Conservation (phyloP, 257 asterid genomes). For the Solanum piurae region DNA sequence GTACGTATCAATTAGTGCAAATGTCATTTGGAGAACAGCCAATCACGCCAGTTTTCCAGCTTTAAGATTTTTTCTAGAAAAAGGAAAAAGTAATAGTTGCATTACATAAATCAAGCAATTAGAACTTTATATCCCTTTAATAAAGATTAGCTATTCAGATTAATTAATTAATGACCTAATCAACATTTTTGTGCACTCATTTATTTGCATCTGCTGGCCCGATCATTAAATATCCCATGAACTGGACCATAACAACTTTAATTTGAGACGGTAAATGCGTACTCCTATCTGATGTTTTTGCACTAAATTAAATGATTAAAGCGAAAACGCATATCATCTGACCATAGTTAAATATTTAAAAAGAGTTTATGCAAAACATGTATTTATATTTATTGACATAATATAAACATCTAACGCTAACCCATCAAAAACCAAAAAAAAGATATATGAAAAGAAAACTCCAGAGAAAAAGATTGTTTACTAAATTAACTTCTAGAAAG, state of each 20-base stretch:
- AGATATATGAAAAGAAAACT: neutral
- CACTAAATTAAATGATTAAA: neutral
- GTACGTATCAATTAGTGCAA: neutral
- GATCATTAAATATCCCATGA: too few relatives aligned
- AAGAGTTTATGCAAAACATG: neutral
- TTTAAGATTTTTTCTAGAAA: neutral
- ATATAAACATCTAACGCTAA: neutral
- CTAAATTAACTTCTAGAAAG: neutral
- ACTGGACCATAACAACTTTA: too few relatives aligned
- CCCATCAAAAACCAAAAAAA: too few relatives aligned
- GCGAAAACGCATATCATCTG: accelerated
- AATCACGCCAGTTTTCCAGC: neutral
- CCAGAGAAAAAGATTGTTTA: neutral
- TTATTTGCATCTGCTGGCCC: neutral
- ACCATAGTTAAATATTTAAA: neutral
- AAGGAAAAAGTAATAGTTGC: neutral
- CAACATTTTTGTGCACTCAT: neutral
- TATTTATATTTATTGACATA: neutral
- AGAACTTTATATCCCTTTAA: neutral
- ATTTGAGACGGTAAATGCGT: too few relatives aligned
- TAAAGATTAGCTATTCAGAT: neutral
- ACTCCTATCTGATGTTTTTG: too few relatives aligned
- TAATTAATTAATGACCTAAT: neutral
- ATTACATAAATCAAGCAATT: neutral
- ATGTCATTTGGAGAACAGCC: neutral